Evolutionary conservation across 495 filamentous ascomycete genomes (phyloP).

Genomic region (Pyrenopolyporus hunteri): DNA sequence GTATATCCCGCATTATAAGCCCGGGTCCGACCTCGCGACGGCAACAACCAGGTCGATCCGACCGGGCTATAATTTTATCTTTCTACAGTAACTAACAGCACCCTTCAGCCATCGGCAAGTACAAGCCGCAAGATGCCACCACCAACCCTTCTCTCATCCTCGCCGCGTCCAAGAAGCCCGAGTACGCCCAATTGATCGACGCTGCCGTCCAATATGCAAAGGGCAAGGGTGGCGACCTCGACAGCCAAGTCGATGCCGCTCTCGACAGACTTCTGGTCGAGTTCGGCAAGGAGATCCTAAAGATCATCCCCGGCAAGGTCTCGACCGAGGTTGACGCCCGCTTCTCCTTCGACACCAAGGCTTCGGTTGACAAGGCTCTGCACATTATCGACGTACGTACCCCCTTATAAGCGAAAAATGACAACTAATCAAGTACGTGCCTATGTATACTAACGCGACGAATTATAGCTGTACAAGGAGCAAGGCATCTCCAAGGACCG

Average conservation of each 20-base stretch:
- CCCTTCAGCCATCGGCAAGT: slow-evolving; percentile 88
- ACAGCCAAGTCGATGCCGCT: slow-evolving; percentile 80
- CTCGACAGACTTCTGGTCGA: slow-evolving; percentile 94
- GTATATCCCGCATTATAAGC: slow-evolving; percentile 45
- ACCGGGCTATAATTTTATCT: background rate
- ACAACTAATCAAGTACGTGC: background rate
- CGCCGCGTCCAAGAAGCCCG: slow-evolving; percentile 95
- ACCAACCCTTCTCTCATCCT: slow-evolving; percentile 99
- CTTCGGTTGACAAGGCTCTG: slow-evolving; percentile 91
- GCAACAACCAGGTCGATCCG: slow-evolving; percentile 1
- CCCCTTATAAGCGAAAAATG: background rate
- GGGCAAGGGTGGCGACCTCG: slow-evolving; percentile 66
- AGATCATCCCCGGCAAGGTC: slow-evolving; percentile 97
- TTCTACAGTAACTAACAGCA: slow-evolving; percentile 39
- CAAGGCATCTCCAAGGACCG: slow-evolving; percentile 92
- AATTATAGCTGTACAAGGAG: slow-evolving; percentile 82
- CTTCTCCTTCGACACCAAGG: slow-evolving; percentile 94
- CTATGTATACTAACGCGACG: slow-evolving; percentile 3
- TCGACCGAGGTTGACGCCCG: slow-evolving; percentile 97
- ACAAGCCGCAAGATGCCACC: slow-evolving; percentile 99
- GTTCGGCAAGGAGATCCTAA: slow-evolving; percentile 96
- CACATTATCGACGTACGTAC: slow-evolving; percentile 90
- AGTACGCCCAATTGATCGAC: slow-evolving; percentile 94
- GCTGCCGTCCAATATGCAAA: slow-evolving; percentile 85
- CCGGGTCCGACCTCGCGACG: background rate